Percentiles rank a stretch among this genome's conserved stretches.
Conservation (phyloP, 306 rosid genomes). For the Rubus parviflorus region DNA sequence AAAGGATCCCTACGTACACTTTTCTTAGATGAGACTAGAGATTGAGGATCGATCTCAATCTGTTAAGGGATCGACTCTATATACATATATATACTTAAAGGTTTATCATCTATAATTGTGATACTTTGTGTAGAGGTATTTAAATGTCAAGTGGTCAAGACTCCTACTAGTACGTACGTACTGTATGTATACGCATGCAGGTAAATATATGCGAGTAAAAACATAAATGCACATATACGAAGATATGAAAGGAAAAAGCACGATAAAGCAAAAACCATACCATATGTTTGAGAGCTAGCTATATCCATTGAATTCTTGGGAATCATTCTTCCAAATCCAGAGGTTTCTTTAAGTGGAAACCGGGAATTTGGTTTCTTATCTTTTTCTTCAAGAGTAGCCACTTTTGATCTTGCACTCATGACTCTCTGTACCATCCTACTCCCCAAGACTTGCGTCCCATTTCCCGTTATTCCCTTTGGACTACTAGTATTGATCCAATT, state of each 20-base stretch:
- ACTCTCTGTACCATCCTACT: slow-evolving; percentile 84
- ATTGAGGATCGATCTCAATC: too few species aligned
- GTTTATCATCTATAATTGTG: too few species aligned
- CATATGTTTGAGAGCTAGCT: slow-evolving; percentile 29
- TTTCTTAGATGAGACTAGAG: too few species aligned
- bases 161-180: background rate
- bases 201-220: too few species aligned
- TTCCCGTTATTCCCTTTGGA: slow-evolving; percentile 6
- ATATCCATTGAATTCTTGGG: background rate
- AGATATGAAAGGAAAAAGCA: background rate
- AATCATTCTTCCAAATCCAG: slow-evolving; percentile 1
- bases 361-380: slow-evolving; percentile 30
- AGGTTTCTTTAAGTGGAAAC: background rate
- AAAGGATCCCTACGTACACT: too few species aligned
- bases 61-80: too few species aligned
- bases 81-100: too few species aligned
- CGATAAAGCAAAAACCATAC: slow-evolving; percentile 8
- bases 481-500: background rate
- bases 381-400: slow-evolving; percentile 25
- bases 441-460: slow-evolving; percentile 49
- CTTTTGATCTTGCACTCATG: slow-evolving; percentile 66
- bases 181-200: background rate
- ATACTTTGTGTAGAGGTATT: too few species aligned
- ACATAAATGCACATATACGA: background rate
- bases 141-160: too few species aligned